These are phyloP conservation scores for Pyrenula massariospora DNA, from an alignment of 495 filamentous ascomycete species.

Conservation along the genomic window DNA sequence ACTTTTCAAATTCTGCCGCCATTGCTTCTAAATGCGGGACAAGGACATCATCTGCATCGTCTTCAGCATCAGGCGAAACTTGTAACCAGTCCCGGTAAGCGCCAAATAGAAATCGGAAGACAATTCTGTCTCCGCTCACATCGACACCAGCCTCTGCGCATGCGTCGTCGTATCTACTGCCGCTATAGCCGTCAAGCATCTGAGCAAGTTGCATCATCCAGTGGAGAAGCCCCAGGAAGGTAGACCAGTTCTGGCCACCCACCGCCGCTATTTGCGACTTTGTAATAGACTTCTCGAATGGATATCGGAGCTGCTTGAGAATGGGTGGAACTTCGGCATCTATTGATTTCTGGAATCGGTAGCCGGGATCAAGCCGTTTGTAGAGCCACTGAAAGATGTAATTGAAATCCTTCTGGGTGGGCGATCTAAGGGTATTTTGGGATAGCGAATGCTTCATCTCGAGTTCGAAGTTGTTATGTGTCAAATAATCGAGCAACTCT, in stretches of 20 bases:
- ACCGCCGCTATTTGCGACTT: constrained; percentile 92
- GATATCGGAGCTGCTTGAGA: constrained; percentile 86
- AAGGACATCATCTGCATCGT: constrained; percentile 73
- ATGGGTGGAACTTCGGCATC: constrained; percentile 88
- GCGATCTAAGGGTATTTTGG: constrained; percentile 76
- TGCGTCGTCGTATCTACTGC: constrained; percentile 74
- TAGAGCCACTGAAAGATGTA: constrained; percentile 97
- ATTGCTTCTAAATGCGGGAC: constrained; percentile 79
- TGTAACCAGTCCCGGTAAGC: constrained; percentile 91
- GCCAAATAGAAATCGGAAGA: constrained; percentile 77
- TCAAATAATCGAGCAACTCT: constrained; percentile 83
- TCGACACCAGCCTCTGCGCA: constrained; percentile 80
- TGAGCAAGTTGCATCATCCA: constrained; percentile 97
- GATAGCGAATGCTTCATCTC: constrained; percentile 88
- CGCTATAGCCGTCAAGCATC: constrained; percentile 71
- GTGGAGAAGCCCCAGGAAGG: constrained; percentile 85
- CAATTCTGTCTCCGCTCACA: constrained; percentile 77
- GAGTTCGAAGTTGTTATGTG: constrained; percentile 88
- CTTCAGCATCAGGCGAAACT: constrained; percentile 58
- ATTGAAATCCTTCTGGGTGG: constrained; percentile 98
- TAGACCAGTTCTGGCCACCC: constrained; percentile 90
- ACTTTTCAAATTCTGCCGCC: constrained; percentile 75
- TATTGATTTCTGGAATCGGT: constrained; percentile 82
- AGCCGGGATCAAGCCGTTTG: constrained; percentile 82
- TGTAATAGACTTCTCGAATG: constrained; percentile 84